Evolutionary conservation across 2,329 filamentous ascomycete species (phyloP).

Genomic region (Ceratocystis colombiana): DNA sequence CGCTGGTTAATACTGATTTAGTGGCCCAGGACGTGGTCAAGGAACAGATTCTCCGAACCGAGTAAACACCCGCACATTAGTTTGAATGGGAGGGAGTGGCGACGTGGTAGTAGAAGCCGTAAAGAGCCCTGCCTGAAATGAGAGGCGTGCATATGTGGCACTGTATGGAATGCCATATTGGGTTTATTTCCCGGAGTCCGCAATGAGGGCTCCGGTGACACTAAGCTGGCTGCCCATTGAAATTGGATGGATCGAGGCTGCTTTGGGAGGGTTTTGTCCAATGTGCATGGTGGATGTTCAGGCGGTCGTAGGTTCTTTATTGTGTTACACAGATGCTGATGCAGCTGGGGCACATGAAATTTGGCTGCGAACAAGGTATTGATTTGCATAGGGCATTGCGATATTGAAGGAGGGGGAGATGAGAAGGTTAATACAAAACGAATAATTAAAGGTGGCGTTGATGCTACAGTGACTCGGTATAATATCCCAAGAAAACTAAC

Average conservation of each 20-base stretch:
- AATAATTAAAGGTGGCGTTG: not conserved
- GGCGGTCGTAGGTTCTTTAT: not conserved
- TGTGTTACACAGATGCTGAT: not conserved
- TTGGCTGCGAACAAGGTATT: not conserved
- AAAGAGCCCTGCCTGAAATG: not conserved
- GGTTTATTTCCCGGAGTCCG: not conserved
- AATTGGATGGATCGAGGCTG: not conserved
- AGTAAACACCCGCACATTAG: not conserved
- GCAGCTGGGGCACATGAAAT: not conserved
- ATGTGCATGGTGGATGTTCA: not conserved
- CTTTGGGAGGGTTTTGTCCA: not conserved
- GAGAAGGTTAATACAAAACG: not conserved
- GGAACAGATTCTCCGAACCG: not conserved
- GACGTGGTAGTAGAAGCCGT: not conserved
- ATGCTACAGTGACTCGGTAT: not conserved
- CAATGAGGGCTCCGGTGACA: not conserved
- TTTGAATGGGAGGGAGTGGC: not conserved
- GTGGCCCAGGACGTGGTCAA: not conserved
- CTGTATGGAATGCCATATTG: not conserved
- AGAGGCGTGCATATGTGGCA: not conserved
- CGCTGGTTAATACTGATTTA: not conserved
- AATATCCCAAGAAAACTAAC: too few relatives aligned
- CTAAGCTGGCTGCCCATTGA: not conserved
- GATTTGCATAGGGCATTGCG: not conserved
- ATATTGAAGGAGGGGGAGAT: not conserved